Evolutionary conservation across 192 early-diverging fungal species (phyloP).

Genomic region (Coemansia sp.): DNA sequence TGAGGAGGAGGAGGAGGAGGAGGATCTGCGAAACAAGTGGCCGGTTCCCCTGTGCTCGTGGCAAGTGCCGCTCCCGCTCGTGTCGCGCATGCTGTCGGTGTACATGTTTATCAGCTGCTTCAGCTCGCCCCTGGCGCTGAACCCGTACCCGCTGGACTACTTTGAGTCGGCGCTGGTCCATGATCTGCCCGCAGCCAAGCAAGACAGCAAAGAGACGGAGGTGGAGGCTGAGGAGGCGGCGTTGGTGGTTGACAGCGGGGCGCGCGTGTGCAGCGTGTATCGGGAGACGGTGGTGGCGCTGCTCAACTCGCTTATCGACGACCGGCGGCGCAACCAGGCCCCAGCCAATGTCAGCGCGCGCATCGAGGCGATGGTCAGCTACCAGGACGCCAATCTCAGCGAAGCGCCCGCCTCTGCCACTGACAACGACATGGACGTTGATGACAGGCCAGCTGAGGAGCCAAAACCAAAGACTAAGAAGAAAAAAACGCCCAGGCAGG

Average conservation of each 20-base stretch:
- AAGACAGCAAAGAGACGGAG: neutral
- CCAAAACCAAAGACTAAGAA: neutral
- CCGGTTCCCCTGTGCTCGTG: slow-evolving; percentile 37
- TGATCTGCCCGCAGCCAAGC: slow-evolving; percentile 17
- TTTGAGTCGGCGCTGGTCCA: slow-evolving; percentile 71
- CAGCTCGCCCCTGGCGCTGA: slow-evolving; percentile 66
- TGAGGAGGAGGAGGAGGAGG: slow-evolving; percentile 21
- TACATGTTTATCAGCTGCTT: slow-evolving; percentile 54
- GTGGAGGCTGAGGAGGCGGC: neutral
- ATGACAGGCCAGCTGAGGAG: neutral
- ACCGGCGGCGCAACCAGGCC: slow-evolving; percentile 11
- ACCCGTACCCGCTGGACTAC: slow-evolving; percentile 77
- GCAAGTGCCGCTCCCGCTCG: slow-evolving; percentile 32
- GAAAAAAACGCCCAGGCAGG: neutral
- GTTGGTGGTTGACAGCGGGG: neutral
- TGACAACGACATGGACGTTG: slow-evolving; percentile 26
- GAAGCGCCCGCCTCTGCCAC: slow-evolving; percentile 5
- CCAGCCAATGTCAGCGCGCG: slow-evolving; percentile 20
- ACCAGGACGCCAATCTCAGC: slow-evolving; percentile 19
- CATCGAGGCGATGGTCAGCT: slow-evolving; percentile 22
- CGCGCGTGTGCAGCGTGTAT: slow-evolving; percentile 27
- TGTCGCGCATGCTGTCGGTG: slow-evolving; percentile 30
- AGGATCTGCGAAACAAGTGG: slow-evolving; percentile 25
- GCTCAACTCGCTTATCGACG: slow-evolving; percentile 47
- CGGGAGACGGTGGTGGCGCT: slow-evolving; percentile 37